Percentiles rank a stretch among this genome's conserved stretches.
These are phyloP conservation scores for Colletotrichum lentis DNA, from an alignment of 2,329 filamentous ascomycete species.

Conservation along the genomic window DNA sequence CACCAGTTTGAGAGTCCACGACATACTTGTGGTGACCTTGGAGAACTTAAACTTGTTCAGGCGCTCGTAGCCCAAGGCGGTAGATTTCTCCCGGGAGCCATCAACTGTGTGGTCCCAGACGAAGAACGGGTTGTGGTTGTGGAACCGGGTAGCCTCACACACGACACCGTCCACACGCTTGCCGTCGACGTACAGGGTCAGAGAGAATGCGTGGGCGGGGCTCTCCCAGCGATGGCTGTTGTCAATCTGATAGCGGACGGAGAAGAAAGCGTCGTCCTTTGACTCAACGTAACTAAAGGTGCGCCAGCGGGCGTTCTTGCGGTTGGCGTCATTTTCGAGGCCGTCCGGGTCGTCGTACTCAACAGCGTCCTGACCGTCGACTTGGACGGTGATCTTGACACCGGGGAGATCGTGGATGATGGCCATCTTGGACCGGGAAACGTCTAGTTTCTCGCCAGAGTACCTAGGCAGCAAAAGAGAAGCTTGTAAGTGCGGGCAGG, in stretches of 20 bases:
- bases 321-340: slow-evolving; percentile 5
- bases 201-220: slow-evolving; percentile 31
- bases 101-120: slow-evolving; percentile 8
- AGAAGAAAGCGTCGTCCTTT: slow-evolving; percentile 38
- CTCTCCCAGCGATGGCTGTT: slow-evolving; percentile 30
- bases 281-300: slow-evolving; percentile 40
- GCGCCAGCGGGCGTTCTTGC: neutral
- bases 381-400: slow-evolving; percentile 40
- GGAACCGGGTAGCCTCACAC: slow-evolving; percentile 1
- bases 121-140: neutral
- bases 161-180: slow-evolving; percentile 18
- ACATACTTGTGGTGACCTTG: slow-evolving; percentile 37
- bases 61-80: neutral
- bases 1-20: neutral
- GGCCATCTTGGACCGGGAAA: slow-evolving; percentile 39
- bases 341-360: slow-evolving; percentile 40
- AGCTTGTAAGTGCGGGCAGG: neutral
- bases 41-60: slow-evolving; percentile 40
- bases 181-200: slow-evolving; percentile 39
- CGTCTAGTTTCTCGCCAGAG: too few relatives aligned
- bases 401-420: slow-evolving; percentile 40
- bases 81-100: slow-evolving; percentile 9
- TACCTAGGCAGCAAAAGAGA: too few relatives aligned
- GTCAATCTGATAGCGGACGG: slow-evolving; percentile 33
- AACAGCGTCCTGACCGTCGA: slow-evolving; percentile 35